Evolutionary conservation across 1,284 basidiomycete genomes (phyloP).

Genomic region (Gomphus sp.): DNA sequence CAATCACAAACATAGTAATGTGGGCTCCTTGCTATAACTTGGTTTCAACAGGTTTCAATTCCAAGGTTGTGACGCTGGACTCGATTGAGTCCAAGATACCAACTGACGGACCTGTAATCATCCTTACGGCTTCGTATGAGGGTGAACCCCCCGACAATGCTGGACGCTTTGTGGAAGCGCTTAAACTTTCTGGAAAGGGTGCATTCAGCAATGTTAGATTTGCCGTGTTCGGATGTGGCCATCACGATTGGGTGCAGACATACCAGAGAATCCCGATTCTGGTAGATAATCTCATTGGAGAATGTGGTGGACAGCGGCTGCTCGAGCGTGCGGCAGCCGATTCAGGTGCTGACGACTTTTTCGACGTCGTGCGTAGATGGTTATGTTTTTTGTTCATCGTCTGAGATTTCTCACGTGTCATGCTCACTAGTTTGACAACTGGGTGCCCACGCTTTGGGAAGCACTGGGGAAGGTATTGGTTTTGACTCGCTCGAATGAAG

Average conservation of each 20-base stretch:
- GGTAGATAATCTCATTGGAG: conserved; percentile 30
- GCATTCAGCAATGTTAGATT: conserved; percentile 31
- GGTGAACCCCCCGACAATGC: conserved; percentile 45
- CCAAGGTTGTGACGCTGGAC: conserved; percentile 34
- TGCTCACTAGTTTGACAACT: conserved; percentile 30
- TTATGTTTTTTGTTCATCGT: neutral
- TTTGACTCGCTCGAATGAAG: conserved; percentile 1
- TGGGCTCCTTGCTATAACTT: neutral
- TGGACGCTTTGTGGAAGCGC: conserved; percentile 35
- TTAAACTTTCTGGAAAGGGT: conserved; percentile 22
- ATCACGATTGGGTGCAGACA: conserved; percentile 43
- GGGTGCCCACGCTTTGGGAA: conserved; percentile 33
- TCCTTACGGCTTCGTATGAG: conserved; percentile 45
- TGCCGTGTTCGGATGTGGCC: conserved; percentile 46
- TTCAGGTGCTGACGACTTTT: conserved; percentile 34
- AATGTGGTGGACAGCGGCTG: conserved; percentile 33
- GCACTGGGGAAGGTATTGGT: conserved; percentile 24
- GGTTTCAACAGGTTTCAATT: conserved; percentile 28
- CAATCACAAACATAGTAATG: conserved; percentile 5
- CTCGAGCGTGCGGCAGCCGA: conserved; percentile 32
- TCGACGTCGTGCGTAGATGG: conserved; percentile 20
- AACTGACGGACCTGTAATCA: conserved; percentile 37
- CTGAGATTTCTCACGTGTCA: neutral
- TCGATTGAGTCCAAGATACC: conserved; percentile 31
- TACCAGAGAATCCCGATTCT: conserved; percentile 42